A percentile compares a stretch with the other conserved stretches of the same genome.
phyloP scores from a whole-genome alignment of 257 asterid genomes.

The Osmanthus fragrans region DNA sequence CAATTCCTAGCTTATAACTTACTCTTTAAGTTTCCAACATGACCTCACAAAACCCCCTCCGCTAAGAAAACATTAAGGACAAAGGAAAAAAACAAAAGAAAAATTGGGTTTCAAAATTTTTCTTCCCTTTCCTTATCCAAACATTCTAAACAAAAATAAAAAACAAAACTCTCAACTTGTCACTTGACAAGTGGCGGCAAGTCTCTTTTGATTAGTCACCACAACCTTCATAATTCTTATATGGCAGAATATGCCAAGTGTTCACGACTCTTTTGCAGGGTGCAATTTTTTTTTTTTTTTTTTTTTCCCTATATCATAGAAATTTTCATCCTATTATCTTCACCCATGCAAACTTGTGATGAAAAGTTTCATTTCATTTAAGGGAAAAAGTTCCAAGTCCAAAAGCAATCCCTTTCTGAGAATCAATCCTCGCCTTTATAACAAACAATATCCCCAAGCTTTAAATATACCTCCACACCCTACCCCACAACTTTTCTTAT shows the following conservation, averaged over 20 bases:
- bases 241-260: neutral
- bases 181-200: neutral
- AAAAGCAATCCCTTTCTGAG: conserved; percentile 38
- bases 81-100: neutral
- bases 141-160: neutral
- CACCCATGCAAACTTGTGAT: too few relatives aligned
- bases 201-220: neutral
- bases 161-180: neutral
- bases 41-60: neutral
- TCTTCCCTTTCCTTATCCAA: neutral
- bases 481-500: conserved; percentile 15
- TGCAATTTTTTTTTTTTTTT: too few relatives aligned
- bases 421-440: conserved; percentile 35
- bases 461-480: neutral
- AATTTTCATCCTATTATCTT: too few relatives aligned
- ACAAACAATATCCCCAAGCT: conserved; percentile 29
- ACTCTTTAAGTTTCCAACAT: neutral
- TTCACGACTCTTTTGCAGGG: too few relatives aligned
- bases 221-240: neutral
- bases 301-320: too few relatives aligned
- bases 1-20: neutral
- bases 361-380: too few relatives aligned
- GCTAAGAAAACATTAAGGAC: neutral
- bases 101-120: neutral
- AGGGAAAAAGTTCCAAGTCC: neutral